These are phyloP conservation scores for Zelopaecilomyces penicillatus DNA, from an alignment of 2,329 filamentous ascomycete genomes.

Conservation along the genomic window DNA sequence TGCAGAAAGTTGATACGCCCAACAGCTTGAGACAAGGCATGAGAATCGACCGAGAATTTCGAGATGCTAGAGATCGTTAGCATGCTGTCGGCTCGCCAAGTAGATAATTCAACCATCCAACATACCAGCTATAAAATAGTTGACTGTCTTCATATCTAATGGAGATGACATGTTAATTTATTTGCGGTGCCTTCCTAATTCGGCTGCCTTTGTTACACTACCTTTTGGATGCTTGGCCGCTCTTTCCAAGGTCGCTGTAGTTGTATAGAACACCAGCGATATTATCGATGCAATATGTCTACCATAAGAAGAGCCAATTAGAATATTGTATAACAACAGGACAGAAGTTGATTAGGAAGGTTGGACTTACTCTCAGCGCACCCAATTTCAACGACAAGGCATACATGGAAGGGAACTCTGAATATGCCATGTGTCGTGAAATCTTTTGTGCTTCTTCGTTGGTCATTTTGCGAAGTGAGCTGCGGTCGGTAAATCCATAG, in stretches of 20 bases:
- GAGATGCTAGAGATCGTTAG: constrained; percentile 17
- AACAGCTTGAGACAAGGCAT: constrained; percentile 24
- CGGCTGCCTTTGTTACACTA: constrained; percentile 7
- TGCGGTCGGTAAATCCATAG: constrained; percentile 25
- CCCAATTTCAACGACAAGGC: constrained; percentile 19
- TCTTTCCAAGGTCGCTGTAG: constrained; percentile 27
- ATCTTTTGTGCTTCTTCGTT: constrained; percentile 37
- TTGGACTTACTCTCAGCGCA: too few species aligned
- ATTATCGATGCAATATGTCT: constrained; percentile 33
- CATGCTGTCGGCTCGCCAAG: too few species aligned
- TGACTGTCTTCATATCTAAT: constrained; percentile 34
- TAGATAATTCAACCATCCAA: background rate
- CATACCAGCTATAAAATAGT: constrained; percentile 28
- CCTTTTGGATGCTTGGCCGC: constrained; percentile 26
- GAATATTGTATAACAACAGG: too few species aligned
- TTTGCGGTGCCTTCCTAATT: background rate
- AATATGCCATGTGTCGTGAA: constrained; percentile 23
- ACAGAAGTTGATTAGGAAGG: too few species aligned
- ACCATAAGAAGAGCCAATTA: constrained; percentile 20
- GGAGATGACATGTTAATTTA: too few species aligned
- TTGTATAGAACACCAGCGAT: constrained; percentile 28
- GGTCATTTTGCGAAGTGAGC: constrained; percentile 32
- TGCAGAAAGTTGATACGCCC: constrained; percentile 34
- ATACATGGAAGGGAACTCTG: constrained; percentile 32
- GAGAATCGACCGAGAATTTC: constrained; percentile 19